Evolutionary conservation across 352 stramenopile genomes (phyloP).

Genomic region (Pythium grandisporangium): DNA sequence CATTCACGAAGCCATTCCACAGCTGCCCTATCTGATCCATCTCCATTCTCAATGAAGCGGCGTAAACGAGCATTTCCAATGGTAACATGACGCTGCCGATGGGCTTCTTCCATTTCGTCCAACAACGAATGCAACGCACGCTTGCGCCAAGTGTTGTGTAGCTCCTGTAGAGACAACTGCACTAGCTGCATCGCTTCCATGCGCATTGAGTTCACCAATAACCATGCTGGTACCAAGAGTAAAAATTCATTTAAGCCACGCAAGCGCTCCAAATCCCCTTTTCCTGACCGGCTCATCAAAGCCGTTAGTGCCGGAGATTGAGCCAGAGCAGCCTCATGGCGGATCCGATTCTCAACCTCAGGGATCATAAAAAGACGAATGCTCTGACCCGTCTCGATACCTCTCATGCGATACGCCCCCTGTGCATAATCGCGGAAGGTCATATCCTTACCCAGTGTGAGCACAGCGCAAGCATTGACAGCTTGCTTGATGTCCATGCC

Average conservation of each 20-base stretch:
- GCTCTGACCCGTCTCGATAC: constrained; percentile 86
- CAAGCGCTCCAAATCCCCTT: no score
- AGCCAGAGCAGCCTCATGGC: constrained; percentile 56
- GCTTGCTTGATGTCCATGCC: constrained; percentile 92
- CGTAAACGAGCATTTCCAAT: constrained; percentile 38
- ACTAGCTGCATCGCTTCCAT: constrained; percentile 99
- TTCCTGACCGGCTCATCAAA: no score
- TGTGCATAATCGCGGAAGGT: constrained; percentile 92
- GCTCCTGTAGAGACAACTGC: constrained; percentile 95
- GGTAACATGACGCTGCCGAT: constrained; percentile 3
- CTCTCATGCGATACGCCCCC: constrained; percentile 88
- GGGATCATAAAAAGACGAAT: constrained; percentile 91
- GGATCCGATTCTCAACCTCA: constrained; percentile 87
- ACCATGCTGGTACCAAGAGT: constrained; percentile 88
- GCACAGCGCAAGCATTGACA: constrained; percentile 78
- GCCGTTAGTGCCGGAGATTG: constrained; percentile 13
- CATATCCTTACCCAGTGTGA: constrained; percentile 96
- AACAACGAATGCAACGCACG: constrained; percentile 89
- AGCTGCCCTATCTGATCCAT: constrained; percentile 15
- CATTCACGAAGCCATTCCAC: constrained; percentile 70
- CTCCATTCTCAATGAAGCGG: constrained; percentile 62
- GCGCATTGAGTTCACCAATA: constrained; percentile 99
- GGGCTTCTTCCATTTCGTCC: constrained; percentile 9
- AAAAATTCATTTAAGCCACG: constrained; percentile 47
- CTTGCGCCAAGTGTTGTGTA: constrained; percentile 98